Base-by-base conservation (phyloP, 148 eudicot genomes). In the Arctostaphylos glauca region DNA sequence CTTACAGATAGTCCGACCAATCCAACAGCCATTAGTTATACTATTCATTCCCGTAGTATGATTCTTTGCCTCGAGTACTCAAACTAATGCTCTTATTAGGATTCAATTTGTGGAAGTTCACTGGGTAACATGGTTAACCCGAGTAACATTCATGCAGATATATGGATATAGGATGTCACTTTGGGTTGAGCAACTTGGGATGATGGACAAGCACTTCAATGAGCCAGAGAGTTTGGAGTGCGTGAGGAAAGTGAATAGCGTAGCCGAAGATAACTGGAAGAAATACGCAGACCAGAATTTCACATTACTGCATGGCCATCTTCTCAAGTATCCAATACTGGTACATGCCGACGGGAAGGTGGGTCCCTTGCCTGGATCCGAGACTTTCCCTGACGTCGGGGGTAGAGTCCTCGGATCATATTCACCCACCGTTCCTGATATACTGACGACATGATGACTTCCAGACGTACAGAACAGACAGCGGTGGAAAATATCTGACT, bases 151-250 rank as follows among this genome's bases (percentile, higher is more conserved):
- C 71, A 87, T 87, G 78, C 79, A 89, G 80, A 74, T 89, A 53
- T 86, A 89, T 41, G 91, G 91, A 5, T 89, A 87, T 77, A 66
- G 91, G 52, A 89, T 85, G 89, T 80, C 91, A 25, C 78, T 87
- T 52, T 89, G 91, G 91, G 85, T 85, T 60, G 91, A 89, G 80
- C 91, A 89, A 82, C 89, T 89, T 14, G 91, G 89, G 46, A 84
- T 80, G 84, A 50, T 87, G 14, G 91, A 89, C 21, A 71, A 83
- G 5, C 31, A 47, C 53, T 87, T 82, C 77, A 66, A 76, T 23
- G 84, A 82, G 47, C 89, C 91, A 15, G 87, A 84, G 82, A 87
- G 86, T 25, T 84, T 82, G 78, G 88, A 84, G 74, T 89, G 91
- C 53, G 88, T 85, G 25, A 70, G 16, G 76, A 84, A 81, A 81